Evolutionary conservation across 2,329 filamentous ascomycete genomes (phyloP).

Genomic region (Plenodomus lindquistii): DNA sequence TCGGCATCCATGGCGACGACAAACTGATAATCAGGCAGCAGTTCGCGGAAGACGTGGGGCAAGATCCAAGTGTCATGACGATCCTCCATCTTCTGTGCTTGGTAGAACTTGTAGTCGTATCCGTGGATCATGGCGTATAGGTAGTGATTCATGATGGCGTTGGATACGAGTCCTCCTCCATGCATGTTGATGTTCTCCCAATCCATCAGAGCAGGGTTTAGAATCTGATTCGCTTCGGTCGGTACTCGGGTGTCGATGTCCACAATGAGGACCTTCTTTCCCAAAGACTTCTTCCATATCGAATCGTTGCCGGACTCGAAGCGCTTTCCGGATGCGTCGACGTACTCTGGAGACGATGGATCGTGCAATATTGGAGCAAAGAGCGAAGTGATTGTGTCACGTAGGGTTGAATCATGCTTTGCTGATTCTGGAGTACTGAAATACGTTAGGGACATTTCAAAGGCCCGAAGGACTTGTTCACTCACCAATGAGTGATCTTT

Average conservation of each 20-base stretch:
- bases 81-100: constrained; percentile 40
- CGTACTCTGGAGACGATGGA: constrained; percentile 9
- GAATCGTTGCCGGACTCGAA: constrained; percentile 7
- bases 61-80: constrained; percentile 51
- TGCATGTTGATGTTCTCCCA: constrained; percentile 23
- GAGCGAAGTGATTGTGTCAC: constrained; percentile 17
- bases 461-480: background rate
- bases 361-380: constrained; percentile 22
- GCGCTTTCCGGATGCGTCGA: constrained; percentile 15
- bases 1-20: constrained; percentile 54
- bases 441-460: background rate
- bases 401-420: constrained; percentile 1
- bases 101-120: constrained; percentile 53
- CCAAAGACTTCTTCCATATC: constrained; percentile 28
- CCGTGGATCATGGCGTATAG: constrained; percentile 47
- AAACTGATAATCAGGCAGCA: constrained; percentile 48
- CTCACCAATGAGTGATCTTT: background rate
- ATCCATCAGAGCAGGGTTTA: constrained; percentile 24
- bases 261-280: constrained; percentile 32
- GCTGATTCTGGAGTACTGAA: background rate
- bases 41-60: constrained; percentile 46
- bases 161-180: constrained; percentile 31
- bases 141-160: constrained; percentile 19
- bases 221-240: constrained; percentile 22
- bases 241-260: constrained; percentile 37